Conservation (phyloP, 2,329 filamentous ascomycete genomes). For the Penicillium palitans region DNA sequence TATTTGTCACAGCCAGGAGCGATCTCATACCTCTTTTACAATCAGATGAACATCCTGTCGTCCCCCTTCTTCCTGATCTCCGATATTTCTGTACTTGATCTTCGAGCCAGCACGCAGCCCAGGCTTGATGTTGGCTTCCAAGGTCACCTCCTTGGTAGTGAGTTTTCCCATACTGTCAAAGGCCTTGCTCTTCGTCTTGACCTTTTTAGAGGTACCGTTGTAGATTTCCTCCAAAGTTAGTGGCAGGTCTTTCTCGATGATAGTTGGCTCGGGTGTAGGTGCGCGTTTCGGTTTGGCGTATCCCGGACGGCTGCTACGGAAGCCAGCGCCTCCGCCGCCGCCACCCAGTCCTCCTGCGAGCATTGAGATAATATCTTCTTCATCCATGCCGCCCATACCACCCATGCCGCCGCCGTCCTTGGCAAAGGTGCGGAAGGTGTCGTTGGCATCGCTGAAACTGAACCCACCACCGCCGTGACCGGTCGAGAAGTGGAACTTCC, state of each 20-base stretch:
- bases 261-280: constrained; percentile 78
- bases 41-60: constrained; percentile 95
- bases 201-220: constrained; percentile 87
- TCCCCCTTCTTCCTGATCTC: constrained; percentile 93
- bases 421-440: constrained; percentile 83
- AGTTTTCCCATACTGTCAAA: constrained; percentile 83
- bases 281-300: constrained; percentile 35
- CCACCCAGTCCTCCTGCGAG: constrained; percentile 45
- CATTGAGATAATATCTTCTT: constrained; percentile 58
- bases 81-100: constrained; percentile 97
- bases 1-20: neutral
- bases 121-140: constrained; percentile 93
- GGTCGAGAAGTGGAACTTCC: constrained; percentile 50
- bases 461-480: constrained; percentile 65
- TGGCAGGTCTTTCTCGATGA: constrained; percentile 79
- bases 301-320: constrained; percentile 30
- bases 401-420: constrained; percentile 55
- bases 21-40: constrained; percentile 75
- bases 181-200: constrained; percentile 96
- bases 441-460: constrained; percentile 77
- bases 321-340: constrained; percentile 37
- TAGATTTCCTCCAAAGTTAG: constrained; percentile 87
- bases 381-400: constrained; percentile 49
- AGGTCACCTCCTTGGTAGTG: constrained; percentile 80
- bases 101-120: constrained; percentile 96